Evolutionary conservation across 805 yeast species (phyloP), one percentile per base, ranked within the genome.

Genomic region (Zygoascus ofunaensis): DNA sequence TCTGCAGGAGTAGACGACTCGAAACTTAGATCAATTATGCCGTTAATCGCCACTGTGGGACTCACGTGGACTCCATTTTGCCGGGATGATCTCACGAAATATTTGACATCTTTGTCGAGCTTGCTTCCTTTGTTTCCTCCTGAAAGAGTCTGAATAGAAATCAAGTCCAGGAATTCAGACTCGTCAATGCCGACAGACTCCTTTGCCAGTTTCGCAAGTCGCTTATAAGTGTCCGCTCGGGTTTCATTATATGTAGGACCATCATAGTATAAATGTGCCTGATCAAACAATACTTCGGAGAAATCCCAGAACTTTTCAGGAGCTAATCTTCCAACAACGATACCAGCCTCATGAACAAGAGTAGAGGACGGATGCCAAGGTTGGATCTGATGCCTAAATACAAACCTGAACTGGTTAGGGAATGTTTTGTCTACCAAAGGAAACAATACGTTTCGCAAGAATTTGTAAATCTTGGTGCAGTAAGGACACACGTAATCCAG

Each of bases 331-430:
- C 82, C 83, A 24, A 80, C 79, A 0, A 80, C 87, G 21, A 87
- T 60, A 0, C 82, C 71, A 35, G 82, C 82, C 57, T 87, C 95
- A 58, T 82, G 81, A 34, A 78, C 66, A 32, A 76, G 62, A 4
- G 76, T 72, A 1, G 90, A 80, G 45, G 78, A 76, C 37, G 89
- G 80, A 60, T 87, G 95, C 95, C 95, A 87, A 52, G 94, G 92
- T 66, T 87, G 95, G n/a, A 82, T 70, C 34, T 80, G 87, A 56
- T 84, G 81, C 49, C 79, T 72, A 60, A 81, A 76, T 8, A 78
- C 74, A 49, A 84, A 71, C 51, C 76, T 75, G 53, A 80, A 74
- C 48, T 72, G 60, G 46, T 69, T 70, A 1, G 79, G 73, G 42
- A 68, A 63, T 43, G 69, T 63, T 24, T 60, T 49, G 40, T 71